Evolutionary conservation across 257 asterid species (phyloP).

Genomic region (Penstemon barbatus): DNA sequence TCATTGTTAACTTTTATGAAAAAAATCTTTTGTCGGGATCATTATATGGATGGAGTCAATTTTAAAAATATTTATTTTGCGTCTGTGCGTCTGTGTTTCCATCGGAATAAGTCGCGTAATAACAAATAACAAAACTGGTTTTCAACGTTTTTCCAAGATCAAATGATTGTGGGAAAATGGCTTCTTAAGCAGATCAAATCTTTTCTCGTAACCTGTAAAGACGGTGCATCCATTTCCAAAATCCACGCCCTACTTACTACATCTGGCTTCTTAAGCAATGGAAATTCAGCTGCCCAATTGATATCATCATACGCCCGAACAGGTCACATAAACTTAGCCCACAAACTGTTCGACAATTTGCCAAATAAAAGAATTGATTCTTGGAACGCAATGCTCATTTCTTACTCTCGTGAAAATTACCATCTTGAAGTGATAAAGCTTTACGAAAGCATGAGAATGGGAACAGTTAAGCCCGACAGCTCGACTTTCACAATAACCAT

Average conservation of each 20-base stretch:
- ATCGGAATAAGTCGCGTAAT: too few relatives aligned
- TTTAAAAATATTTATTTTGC: too few relatives aligned
- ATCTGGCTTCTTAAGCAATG: conserved; percentile 47
- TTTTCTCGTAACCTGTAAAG: conserved; percentile 40
- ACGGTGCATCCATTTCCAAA: conserved; percentile 44
- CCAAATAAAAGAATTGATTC: conserved; percentile 48
- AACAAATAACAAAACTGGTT: not conserved
- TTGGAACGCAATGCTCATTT: conserved; percentile 73
- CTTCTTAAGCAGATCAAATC: conserved; percentile 37
- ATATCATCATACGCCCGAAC: conserved; percentile 48
- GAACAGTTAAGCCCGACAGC: conserved; percentile 66
- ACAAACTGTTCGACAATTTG: conserved; percentile 60
- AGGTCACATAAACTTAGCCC: conserved; percentile 45
- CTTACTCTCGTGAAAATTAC: conserved; percentile 43
- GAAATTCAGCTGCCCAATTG: conserved; percentile 40
- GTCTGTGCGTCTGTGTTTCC: too few relatives aligned
- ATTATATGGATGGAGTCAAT: too few relatives aligned
- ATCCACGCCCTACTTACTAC: conserved; percentile 53
- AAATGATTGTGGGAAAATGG: conserved; percentile 51
- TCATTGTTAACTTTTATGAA: too few relatives aligned
- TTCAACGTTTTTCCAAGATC: not conserved
- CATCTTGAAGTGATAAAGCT: conserved; percentile 40
- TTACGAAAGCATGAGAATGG: conserved; percentile 44
- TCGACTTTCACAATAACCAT: conserved; percentile 74
- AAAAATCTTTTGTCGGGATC: too few relatives aligned